Conservation (phyloP, 2,329 filamentous ascomycete genomes). For the Hymenoscyphus repandus region DNA sequence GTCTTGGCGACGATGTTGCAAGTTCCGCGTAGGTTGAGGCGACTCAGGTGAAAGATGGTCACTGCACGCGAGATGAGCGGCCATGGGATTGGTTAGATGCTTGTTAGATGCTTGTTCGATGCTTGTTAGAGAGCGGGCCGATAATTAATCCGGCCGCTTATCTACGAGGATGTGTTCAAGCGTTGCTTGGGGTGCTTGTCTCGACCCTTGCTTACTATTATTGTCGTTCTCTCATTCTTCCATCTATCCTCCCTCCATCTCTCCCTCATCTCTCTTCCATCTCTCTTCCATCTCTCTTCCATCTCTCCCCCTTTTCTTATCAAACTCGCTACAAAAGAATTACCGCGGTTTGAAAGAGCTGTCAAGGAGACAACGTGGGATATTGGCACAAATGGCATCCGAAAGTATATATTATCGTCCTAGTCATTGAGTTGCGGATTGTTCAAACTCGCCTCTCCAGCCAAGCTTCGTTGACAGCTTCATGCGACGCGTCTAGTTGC, state of each 20-base stretch:
- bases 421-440: background rate
- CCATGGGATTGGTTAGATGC: no score
- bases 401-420: no score
- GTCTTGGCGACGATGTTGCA: no score
- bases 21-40: background rate
- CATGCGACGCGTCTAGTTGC: constrained; percentile 9
- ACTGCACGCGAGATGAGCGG: no score
- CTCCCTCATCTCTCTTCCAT: background rate
- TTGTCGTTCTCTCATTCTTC: background rate
- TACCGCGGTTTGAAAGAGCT: no score
- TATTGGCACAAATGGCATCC: no score
- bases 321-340: no score
- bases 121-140: background rate
- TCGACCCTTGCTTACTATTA: no score
- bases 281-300: background rate
- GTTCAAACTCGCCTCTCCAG: background rate
- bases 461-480: constrained; percentile 9
- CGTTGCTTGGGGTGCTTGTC: no score
- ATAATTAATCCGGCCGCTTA: background rate
- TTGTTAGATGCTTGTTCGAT: background rate
- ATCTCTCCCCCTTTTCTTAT: background rate
- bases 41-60: background rate
- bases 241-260: background rate
- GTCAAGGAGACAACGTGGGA: no score
- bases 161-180: no score